These are phyloP conservation scores for Aspergillus sojae DNA, from an alignment of 2,329 filamentous ascomycete genomes.

Conservation along the genomic window DNA sequence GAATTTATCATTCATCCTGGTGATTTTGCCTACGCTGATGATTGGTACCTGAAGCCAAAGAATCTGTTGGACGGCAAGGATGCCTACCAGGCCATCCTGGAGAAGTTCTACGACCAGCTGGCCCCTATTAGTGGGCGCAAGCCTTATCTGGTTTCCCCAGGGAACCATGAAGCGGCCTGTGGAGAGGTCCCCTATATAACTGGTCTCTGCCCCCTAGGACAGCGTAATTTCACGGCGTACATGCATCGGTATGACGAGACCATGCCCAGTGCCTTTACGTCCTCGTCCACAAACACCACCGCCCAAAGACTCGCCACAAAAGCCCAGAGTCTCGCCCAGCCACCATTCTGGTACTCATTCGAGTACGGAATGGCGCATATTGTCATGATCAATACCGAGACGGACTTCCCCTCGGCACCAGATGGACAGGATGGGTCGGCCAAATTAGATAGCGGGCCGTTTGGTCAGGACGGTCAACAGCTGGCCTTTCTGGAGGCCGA, in stretches of 20 bases:
- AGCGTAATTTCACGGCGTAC: slow-evolving; percentile 65
- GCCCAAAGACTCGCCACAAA: slow-evolving; percentile 51
- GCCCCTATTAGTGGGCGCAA: slow-evolving; percentile 58
- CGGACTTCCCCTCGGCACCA: slow-evolving; percentile 57
- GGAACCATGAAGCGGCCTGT: slow-evolving; percentile 63
- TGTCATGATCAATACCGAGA: slow-evolving; percentile 60
- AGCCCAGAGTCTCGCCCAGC: slow-evolving; percentile 50
- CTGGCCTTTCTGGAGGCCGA: slow-evolving; percentile 59
- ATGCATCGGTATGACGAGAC: slow-evolving; percentile 57
- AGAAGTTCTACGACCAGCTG: slow-evolving; percentile 60
- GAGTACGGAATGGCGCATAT: slow-evolving; percentile 62
- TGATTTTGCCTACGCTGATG: slow-evolving; percentile 62
- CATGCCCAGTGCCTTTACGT: slow-evolving; percentile 56
- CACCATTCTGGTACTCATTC: slow-evolving; percentile 63
- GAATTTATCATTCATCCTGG: slow-evolving; percentile 49
- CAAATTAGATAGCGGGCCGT: slow-evolving; percentile 52
- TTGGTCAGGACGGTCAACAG: slow-evolving; percentile 54
- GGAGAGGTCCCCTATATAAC: slow-evolving; percentile 29
- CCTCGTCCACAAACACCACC: slow-evolving; percentile 47
- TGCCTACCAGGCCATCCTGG: slow-evolving; percentile 60
- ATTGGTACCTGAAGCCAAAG: slow-evolving; percentile 54
- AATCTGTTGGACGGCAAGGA: slow-evolving; percentile 54
- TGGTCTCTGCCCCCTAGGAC: slow-evolving; percentile 45
- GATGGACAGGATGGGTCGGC: slow-evolving; percentile 48
- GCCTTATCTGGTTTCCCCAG: slow-evolving; percentile 59